Percentiles rank a stretch among this genome's conserved stretches.
Conservation (phyloP, 768 basidiomycete genomes). For the Hygrocybe punicea region DNA sequence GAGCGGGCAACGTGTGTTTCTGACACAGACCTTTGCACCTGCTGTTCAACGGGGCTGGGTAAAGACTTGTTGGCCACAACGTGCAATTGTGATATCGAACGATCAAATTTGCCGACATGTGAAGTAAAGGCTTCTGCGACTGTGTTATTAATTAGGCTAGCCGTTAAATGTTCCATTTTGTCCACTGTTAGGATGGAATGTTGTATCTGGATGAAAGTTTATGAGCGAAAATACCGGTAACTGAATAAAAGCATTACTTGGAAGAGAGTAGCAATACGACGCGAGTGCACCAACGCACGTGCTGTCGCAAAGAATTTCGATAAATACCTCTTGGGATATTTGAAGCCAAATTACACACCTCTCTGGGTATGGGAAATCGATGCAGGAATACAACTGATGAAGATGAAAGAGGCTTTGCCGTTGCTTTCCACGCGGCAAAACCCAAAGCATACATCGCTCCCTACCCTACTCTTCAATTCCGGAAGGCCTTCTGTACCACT, state of each 20-base stretch:
- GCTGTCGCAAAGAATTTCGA: conserved; percentile 30
- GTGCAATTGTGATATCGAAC: background rate
- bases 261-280: conserved; percentile 45
- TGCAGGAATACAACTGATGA: conserved; percentile 47
- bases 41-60: conserved; percentile 4
- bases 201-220: conserved; percentile 23
- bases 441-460: conserved; percentile 41
- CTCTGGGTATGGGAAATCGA: conserved; percentile 37
- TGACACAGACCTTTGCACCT: conserved; percentile 14
- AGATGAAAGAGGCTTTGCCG: conserved; percentile 36
- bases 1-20: conserved; percentile 11
- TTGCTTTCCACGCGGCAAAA: conserved; percentile 45
- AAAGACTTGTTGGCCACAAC: background rate
- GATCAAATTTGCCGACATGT: background rate
- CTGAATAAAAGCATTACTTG: conserved; percentile 35
- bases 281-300: conserved; percentile 46
- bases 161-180: conserved; percentile 42
- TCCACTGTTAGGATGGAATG: conserved; percentile 47
- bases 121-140: conserved; percentile 28
- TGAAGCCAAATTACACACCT: conserved; percentile 20
- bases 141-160: conserved; percentile 38
- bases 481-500: conserved; percentile 40
- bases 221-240: conserved; percentile 10
- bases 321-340: background rate
- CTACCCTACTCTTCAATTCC: conserved; percentile 45